Evolutionary conservation across 208 protist genomes (phyloP).

Genomic region (Leptomonas pyrrhocoris): DNA sequence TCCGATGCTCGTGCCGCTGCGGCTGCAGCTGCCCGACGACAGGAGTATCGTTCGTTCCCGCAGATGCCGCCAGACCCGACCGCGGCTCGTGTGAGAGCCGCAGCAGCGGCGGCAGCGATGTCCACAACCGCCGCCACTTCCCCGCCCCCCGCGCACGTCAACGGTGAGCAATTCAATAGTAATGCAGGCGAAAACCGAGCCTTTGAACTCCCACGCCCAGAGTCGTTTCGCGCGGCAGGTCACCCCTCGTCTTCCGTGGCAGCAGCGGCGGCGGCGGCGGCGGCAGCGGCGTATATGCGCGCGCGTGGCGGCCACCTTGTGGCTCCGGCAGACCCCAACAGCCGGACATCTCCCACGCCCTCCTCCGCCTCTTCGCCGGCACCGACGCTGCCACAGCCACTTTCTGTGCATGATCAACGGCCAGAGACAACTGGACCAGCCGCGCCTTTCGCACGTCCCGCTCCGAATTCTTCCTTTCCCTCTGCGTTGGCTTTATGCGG

Average conservation of each 20-base stretch:
- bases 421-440: too few relatives aligned
- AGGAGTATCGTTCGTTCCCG: not conserved
- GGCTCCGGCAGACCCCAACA: not conserved
- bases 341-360: not conserved
- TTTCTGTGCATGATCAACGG: too few relatives aligned
- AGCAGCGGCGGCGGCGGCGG: not conserved
- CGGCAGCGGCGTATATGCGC: not conserved
- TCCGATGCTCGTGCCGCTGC: not conserved
- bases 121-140: not conserved
- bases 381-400: too few relatives aligned
- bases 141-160: not conserved
- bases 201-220: slow-evolving; percentile 7
- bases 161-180: not conserved
- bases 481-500: not conserved
- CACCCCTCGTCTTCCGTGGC: not conserved
- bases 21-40: not conserved
- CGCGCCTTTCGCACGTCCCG: too few relatives aligned
- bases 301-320: not conserved
- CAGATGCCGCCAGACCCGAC: not conserved
- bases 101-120: not conserved
- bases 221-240: not conserved
- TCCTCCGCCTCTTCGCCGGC: not conserved
- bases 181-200: not conserved
- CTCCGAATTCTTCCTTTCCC: too few relatives aligned
- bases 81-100: not conserved